Base-by-base conservation (phyloP, 176 grass and related monocot genomes). In the Zoysia pacifica region DNA sequence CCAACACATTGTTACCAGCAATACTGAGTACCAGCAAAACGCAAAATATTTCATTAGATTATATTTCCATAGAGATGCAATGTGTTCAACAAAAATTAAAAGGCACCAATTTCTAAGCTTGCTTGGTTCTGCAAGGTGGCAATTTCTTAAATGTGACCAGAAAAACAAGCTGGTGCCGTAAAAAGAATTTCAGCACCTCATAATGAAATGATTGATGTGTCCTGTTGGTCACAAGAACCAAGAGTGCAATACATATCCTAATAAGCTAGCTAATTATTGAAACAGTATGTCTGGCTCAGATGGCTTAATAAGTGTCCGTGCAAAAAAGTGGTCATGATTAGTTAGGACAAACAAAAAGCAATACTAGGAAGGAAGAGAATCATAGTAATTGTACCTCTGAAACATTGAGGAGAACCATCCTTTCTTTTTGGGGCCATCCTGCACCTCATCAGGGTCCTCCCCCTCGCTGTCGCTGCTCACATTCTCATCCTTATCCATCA, bases 341-440 rank as follows among this genome's bases (percentile, higher is more conserved):
- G 28, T 28, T 28, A 28, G 28, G 28, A 41, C 11, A 11, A 43
- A 12, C 6, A 18, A 51, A 28, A 69, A 2, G 28, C 6, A 46
- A 2, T 18, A 58, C 6, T 19, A 58, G 6, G 56, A 28, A 60
- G 59, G 0, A 67, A 5, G 20, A 0, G 56, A 3, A 75, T 7
- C 1, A 43, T 16, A 48, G 12, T 16, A 43, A 7, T 7, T 48
- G 66, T 94, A 98, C 95, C 95, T 97, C 75, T 86, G 79, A 65
- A 97, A 87, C 86, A 97, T 89, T 6, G 89, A 88, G 15, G 89
- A 83, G 86, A 97, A 97, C 94, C 94, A 97, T 36, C 94, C 86
- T 47, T 88, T 93, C 65, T 89, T 91, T 51, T 89, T 84, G 2
- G 87, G 48, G 11, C 62, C 84, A 20, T 81, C 91, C 3, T 89